These are phyloP conservation scores for Thalassiosira delicatula DNA, from an alignment of 352 stramenopile species.

Conservation along the genomic window DNA sequence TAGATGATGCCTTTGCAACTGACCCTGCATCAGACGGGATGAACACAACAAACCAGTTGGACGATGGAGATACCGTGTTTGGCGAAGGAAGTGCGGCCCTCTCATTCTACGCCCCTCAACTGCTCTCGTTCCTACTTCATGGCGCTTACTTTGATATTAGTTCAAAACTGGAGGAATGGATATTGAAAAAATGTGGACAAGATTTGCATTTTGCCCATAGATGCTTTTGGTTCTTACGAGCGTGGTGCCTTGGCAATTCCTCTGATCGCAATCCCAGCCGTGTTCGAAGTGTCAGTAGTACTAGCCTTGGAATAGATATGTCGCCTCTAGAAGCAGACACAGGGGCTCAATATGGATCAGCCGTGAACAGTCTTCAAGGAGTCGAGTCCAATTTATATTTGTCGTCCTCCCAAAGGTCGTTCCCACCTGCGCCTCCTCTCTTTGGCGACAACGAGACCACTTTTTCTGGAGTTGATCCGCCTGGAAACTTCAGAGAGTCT, in stretches of 20 bases:
- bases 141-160: conserved; percentile 77
- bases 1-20: conserved; percentile 74
- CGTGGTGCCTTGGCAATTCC: conserved; percentile 71
- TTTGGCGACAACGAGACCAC: background rate
- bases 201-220: conserved; percentile 84
- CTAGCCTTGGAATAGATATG: conserved; percentile 11
- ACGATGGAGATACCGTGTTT: conserved; percentile 18
- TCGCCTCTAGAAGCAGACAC: conserved; percentile 28
- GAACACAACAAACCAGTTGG: conserved; percentile 7
- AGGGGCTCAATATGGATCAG: conserved; percentile 12
- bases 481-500: conserved; percentile 39
- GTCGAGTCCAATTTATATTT: conserved; percentile 62
- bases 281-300: conserved; percentile 14
- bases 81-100: conserved; percentile 62
- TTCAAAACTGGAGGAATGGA: conserved; percentile 77
- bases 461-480: conserved; percentile 20
- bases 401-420: conserved; percentile 20
- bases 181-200: conserved; percentile 74
- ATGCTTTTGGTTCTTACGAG: conserved; percentile 84
- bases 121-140: conserved; percentile 84
- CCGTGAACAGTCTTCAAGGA: conserved; percentile 39
- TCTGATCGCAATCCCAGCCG: conserved; percentile 22
- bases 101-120: conserved; percentile 81
- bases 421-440: conserved; percentile 17
- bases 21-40: conserved; percentile 10